Percentiles rank a stretch among this genome's conserved stretches.
Conservation (phyloP, 495 filamentous ascomycete species). For the Elaphomyces granulatus region DNA sequence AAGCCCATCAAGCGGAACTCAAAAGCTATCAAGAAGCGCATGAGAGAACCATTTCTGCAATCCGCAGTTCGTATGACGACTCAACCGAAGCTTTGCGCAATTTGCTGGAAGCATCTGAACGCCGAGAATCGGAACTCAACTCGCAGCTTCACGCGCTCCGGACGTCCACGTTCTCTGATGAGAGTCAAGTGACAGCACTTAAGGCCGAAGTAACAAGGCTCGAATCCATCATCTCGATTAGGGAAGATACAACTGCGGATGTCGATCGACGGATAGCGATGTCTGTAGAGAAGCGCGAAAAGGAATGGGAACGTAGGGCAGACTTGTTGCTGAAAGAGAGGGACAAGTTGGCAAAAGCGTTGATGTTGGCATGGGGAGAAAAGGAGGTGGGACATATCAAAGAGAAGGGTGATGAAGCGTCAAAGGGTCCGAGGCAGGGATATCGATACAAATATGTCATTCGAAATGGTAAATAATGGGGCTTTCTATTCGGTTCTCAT, state of each 20-base stretch:
- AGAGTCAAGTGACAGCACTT: conserved; percentile 17
- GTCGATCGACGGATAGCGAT: conserved; percentile 29
- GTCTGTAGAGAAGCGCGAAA: conserved; percentile 34
- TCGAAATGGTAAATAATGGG: conserved; percentile 9
- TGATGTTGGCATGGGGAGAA: conserved; percentile 36
- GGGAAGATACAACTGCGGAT: conserved; percentile 28
- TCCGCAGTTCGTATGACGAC: conserved; percentile 30
- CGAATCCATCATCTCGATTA: conserved; percentile 23
- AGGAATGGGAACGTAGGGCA: conserved; percentile 36
- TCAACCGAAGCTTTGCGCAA: conserved; percentile 28
- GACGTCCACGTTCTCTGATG: conserved; percentile 10
- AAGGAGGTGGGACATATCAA: conserved; percentile 30
- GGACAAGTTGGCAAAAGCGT: conserved; percentile 36
- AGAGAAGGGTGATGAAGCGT: conserved; percentile 14
- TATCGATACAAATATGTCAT: conserved; percentile 33
- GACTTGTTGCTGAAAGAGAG: conserved; percentile 42
- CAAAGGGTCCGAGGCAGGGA: conserved; percentile 22
- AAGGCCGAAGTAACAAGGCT: conserved; percentile 22
- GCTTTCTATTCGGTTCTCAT: too few relatives aligned
- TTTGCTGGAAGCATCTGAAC: conserved; percentile 26
- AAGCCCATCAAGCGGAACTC: conserved; percentile 26
- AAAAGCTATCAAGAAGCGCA: conserved; percentile 27
- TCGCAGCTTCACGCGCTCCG: conserved; percentile 22
- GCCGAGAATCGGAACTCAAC: conserved; percentile 30
- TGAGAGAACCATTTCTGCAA: conserved; percentile 22